Evolutionary conservation across 2,329 filamentous ascomycete genomes (phyloP).

Genomic region (Diaporthe australafricana): DNA sequence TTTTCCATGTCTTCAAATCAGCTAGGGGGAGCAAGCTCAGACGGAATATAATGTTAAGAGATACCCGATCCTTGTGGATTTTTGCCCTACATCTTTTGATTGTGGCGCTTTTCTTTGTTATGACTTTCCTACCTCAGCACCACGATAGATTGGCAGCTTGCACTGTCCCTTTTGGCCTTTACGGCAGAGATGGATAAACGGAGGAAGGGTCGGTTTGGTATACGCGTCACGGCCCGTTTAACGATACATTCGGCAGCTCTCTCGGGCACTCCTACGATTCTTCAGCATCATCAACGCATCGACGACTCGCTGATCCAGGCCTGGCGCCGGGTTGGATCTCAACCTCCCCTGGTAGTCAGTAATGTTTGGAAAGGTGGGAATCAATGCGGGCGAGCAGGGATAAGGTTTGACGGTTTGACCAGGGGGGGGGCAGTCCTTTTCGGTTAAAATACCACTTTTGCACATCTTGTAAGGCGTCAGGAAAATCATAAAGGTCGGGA

Average conservation of each 20-base stretch:
- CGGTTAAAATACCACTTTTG: conserved; percentile 13
- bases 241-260: conserved; percentile 32
- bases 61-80: conserved; percentile 37
- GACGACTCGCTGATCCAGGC: conserved; percentile 23
- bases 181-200: conserved; percentile 16
- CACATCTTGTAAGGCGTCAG: conserved; percentile 25
- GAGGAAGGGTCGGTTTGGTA: conserved; percentile 19
- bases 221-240: conserved; percentile 32
- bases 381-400: conserved; percentile 8
- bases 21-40: conserved; percentile 31
- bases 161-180: conserved; percentile 23
- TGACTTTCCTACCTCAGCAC: conserved; percentile 18
- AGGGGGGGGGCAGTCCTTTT: conserved; percentile 6
- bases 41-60: conserved; percentile 37
- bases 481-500: conserved; percentile 25
- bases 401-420: neutral
- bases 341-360: conserved; percentile 21
- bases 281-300: conserved; percentile 9
- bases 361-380: conserved; percentile 30
- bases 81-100: conserved; percentile 14
- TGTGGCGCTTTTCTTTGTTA: conserved; percentile 23
- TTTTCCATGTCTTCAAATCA: conserved; percentile 16
- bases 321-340: conserved; percentile 27
- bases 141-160: conserved; percentile 32
- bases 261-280: conserved; percentile 10